Evolutionary conservation across 1,284 basidiomycete species (phyloP).

Genomic region (Tilletia setariae): DNA sequence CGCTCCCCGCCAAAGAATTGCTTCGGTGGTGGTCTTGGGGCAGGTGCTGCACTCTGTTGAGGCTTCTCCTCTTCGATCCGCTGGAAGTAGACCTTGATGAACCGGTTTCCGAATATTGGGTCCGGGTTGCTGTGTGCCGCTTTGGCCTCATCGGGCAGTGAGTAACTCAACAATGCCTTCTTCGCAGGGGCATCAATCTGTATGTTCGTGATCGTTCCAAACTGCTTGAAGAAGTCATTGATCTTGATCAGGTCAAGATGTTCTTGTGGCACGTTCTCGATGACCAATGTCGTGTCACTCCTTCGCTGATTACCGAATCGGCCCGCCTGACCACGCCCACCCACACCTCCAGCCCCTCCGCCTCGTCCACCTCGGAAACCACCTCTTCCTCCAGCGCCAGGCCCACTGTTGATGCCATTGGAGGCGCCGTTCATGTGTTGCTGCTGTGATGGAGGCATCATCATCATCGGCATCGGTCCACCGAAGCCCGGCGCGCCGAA

Average conservation of each 20-base stretch:
- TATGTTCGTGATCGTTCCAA: conserved; percentile 88
- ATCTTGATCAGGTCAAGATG: conserved; percentile 74
- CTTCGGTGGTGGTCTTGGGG: conserved; percentile 26
- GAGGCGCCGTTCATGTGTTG: not conserved
- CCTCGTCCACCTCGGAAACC: conserved; percentile 59
- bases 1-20: conserved; percentile 42
- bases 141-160: conserved; percentile 77
- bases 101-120: conserved; percentile 86
- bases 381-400: conserved; percentile 26
- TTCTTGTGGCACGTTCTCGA: conserved; percentile 87
- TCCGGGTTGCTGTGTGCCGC: conserved; percentile 87
- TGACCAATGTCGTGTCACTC: conserved; percentile 74
- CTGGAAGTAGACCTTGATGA: conserved; percentile 69
- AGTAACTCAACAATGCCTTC: conserved; percentile 78
- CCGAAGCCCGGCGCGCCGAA: conserved; percentile 24
- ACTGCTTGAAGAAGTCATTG: conserved; percentile 84
- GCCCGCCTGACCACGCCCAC: conserved; percentile 60
- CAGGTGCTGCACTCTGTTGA: conserved; percentile 60
- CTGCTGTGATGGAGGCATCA: conserved; percentile 15
- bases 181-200: conserved; percentile 76
- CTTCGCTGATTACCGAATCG: conserved; percentile 48
- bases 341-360: conserved; percentile 57
- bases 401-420: not conserved
- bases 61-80: conserved; percentile 59
- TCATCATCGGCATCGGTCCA: conserved; percentile 18